Base-by-base conservation (phyloP, 2,329 filamentous ascomycete genomes). In the Incumbomyces delicatus region DNA sequence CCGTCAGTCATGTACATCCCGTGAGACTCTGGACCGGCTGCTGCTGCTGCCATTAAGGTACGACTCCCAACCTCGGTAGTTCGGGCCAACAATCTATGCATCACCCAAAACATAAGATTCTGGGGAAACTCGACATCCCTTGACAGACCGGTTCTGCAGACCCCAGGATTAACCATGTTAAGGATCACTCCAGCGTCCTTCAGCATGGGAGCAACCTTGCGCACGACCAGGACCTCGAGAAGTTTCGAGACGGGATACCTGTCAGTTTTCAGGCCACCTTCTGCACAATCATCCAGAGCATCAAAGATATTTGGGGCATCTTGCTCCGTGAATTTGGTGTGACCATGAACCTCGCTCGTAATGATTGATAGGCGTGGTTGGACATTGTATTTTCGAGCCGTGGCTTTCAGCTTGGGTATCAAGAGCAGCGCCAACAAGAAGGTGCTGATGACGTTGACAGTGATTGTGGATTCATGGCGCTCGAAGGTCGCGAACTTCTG, bases 361-460 rank as follows among this genome's bases (percentile, higher is more conserved):
- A 60, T 48, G 29, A 61, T 50, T 8, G 50, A 49, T 29, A 60
- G 44, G 22, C 54, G 52, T 10, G 57, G 50, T 12, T 35, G 47
- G 14, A 47, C 44, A 11, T 48, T 44, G 30, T 42, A 47, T 11
- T 49, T 38, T 13, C 45, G 31, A 17, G 57, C 53, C 1, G 56
- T 53, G 18, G 53, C 47, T 8, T 48, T 44, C 18, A 61, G 50
- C 32, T 54, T 47, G 3, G 60, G 57, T 2, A 60, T 36, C 6
- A 60, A 22, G 0, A 53, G 47, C 8, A 60, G 40, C 1, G 54
- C 53, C 2, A 62, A 46, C 2, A 62, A 50, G 6, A 56, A 50
- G 0, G 58, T 62, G 47, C 51, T 53, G 29, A 62, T 34, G 17
- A 55, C 58, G 30, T 62, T 61, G 36, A 60, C 53, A 27, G 60